Evolutionary conservation across 306 rosid species (phyloP), one percentile per base, ranked within the genome.

Genomic region (Neltuma alba): DNA sequence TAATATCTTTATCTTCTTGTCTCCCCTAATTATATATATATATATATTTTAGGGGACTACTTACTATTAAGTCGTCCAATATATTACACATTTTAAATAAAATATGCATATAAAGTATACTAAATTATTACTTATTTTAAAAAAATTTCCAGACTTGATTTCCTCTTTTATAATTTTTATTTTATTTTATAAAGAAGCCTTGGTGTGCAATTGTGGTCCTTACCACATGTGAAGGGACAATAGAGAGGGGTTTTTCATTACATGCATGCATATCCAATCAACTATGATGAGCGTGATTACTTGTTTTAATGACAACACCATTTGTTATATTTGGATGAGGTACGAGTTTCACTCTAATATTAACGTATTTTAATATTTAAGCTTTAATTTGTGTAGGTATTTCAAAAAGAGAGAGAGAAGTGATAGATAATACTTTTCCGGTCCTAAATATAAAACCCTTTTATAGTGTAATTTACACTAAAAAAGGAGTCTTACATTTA

Each of bases 1-100:
- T 70, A 82, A 70, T 62, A 33, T n/a, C n/a, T 48, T n/a, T 70
- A 72, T 70, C 74, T 47, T 31, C 52, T 37, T 76, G 85, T 76
- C 85, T 81, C 60, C 68, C 0, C 45, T 45, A 16, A 57, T 36
- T 66, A 36, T 42, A 54, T 61, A 1, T 10, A 7, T 54, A 0
- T 2, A n/a, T n/a, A n/a, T n/a, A n/a, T 21, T 52, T 54, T 54
- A 23, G 23, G 36, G 48, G 66, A 76, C 25, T 42, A 55, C 30
- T 21, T 55, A 9, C 15, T 80, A 23, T 65, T 74, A 37, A 54
- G 25, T 41, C 41, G 27, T 3, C 33, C 11, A 42, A 55, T 23
- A 55, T 67, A 70, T 55, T 75, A 31, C 71, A 55, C 70, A 3
- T 67, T 16, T 16, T 15, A 50, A 6, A 60, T 1, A n/a, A n/a